Conservation (phyloP, 2,329 filamentous ascomycete species). For the Plectosphaerella plurivora region DNA sequence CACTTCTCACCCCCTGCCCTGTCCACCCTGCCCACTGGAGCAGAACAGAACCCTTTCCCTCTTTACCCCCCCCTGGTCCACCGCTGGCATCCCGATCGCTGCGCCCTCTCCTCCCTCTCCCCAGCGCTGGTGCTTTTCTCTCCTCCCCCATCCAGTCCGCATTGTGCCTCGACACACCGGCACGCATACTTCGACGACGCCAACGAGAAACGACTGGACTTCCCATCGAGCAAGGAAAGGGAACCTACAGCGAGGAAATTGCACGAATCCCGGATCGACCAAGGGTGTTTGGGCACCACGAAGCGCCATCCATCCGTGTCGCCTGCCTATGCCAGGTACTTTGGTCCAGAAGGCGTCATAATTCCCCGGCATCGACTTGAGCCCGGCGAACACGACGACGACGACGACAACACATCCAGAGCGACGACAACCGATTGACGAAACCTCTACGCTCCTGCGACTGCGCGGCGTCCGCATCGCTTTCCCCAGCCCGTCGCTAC, state of each 20-base stretch:
- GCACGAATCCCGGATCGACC: no score
- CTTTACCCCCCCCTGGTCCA: neutral
- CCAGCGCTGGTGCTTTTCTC: neutral
- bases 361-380: neutral
- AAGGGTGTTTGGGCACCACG: no score
- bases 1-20: conserved; percentile 1
- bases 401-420: neutral
- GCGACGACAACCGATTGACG: neutral
- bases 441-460: no score
- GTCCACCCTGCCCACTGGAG: neutral
- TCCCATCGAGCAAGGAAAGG: no score
- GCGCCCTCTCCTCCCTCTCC: neutral
- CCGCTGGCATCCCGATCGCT: neutral
- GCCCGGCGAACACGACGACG: neutral
- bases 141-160: neutral
- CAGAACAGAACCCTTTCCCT: neutral
- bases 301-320: no score
- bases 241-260: no score
- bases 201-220: no score
- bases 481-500: no score
- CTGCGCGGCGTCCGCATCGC: no score
- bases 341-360: neutral
- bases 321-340: neutral
- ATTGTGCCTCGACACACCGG: neutral
- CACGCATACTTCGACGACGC: neutral